These are phyloP conservation scores for Volvox reticuliferus DNA, from an alignment of 139 green algal genomes.

Conservation along the genomic window DNA sequence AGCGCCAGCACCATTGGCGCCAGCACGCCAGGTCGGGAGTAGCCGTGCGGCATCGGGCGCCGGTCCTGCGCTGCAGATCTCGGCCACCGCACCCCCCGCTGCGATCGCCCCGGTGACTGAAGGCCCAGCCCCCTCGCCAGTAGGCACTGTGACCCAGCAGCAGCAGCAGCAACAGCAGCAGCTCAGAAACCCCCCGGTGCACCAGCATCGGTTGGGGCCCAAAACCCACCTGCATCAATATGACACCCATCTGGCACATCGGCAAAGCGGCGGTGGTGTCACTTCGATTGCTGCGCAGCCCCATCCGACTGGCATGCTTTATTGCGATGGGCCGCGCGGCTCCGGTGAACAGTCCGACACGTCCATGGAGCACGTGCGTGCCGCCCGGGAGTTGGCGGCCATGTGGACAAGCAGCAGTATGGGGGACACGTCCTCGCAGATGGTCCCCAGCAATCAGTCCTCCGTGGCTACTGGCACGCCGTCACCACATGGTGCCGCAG, in stretches of 20 bases:
- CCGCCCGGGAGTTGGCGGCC: slow-evolving; percentile 5
- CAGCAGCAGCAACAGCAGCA: background rate
- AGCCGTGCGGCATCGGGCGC: too few species aligned
- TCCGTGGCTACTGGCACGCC: background rate
- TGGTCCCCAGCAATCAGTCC: background rate
- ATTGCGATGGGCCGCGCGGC: background rate
- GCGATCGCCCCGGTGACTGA: background rate
- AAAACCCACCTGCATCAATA: too few species aligned
- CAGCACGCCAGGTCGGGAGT: background rate
- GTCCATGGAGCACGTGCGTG: background rate
- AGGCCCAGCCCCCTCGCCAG: background rate
- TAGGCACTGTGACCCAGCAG: background rate
- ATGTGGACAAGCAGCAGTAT: slow-evolving; percentile 31
- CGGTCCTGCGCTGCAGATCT: too few species aligned
- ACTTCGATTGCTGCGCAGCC: too few species aligned
- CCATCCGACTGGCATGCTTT: too few species aligned
- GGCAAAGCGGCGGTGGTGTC: too few species aligned
- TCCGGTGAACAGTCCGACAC: background rate
- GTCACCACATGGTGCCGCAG: background rate
- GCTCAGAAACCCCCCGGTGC: background rate
- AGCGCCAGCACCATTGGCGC: background rate
- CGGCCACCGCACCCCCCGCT: too few species aligned
- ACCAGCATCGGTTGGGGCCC: too few species aligned
- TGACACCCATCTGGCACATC: too few species aligned
- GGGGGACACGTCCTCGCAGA: background rate